These are phyloP conservation scores for Phytomonas francai DNA, from an alignment of 208 protist genomes.

Conservation along the genomic window DNA sequence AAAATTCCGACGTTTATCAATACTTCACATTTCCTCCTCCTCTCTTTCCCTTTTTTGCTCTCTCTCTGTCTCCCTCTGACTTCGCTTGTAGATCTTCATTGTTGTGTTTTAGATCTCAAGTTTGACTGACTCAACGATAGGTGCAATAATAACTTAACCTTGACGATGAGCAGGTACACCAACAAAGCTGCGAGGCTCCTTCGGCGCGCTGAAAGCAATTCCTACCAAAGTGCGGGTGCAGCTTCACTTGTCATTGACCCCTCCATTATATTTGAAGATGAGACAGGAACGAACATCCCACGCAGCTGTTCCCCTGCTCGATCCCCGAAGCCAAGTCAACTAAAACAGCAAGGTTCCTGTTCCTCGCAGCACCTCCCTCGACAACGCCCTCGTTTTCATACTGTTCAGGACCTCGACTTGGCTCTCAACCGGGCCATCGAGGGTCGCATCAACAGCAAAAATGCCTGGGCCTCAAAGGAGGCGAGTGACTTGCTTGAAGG, in stretches of 20 bases:
- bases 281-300: conserved; percentile 13
- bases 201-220: background rate
- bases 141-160: background rate
- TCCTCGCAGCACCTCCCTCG: conserved; percentile 23
- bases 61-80: background rate
- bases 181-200: background rate
- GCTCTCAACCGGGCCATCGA: conserved; percentile 85
- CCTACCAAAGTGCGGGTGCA: background rate
- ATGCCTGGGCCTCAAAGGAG: conserved; percentile 84
- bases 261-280: conserved; percentile 57
- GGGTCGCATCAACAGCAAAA: conserved; percentile 86
- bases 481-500: conserved; percentile 84
- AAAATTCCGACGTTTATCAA: background rate
- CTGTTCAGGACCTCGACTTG: conserved; percentile 77
- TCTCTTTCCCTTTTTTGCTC: background rate
- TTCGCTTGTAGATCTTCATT: background rate
- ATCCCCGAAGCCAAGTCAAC: conserved; percentile 26
- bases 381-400: conserved; percentile 76
- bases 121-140: background rate
- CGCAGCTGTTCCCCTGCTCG: conserved; percentile 15
- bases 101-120: background rate
- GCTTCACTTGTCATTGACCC: conserved; percentile 15
- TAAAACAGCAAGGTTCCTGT: conserved; percentile 12
- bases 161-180: background rate
- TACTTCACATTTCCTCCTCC: no score